Evolutionary conservation across 257 asterid genomes (phyloP), one percentile per base, ranked within the genome.

Genomic region (Solanum megistacrolobum): DNA sequence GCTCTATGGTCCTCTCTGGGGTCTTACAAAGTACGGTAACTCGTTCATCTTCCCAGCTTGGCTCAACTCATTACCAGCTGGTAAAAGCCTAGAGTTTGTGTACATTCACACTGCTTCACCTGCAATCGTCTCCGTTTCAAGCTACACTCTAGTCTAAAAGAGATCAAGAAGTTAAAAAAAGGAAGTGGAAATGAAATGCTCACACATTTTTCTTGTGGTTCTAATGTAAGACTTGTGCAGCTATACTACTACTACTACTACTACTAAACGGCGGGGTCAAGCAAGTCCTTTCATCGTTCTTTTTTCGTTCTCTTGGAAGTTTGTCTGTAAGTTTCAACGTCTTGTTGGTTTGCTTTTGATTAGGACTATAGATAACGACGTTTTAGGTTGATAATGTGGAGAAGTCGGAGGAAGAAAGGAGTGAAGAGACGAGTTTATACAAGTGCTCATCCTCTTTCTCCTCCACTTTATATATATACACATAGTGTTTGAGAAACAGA

Each of bases 1-100:
- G 90, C 98, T 97, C 84, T 95, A 93, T 25, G 99, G 99, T 43
- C 99, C 99, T 87, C 83, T 96, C 7, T 96, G 99, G 99, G 99
- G 99, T 76, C 98, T 97, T 5, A 93, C 93, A 46, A 95, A 94
- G 87, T 88, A 91, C 6, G 98, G 98, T 8, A 87, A 92, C 87
- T 92, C 97, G 16, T 97, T 92, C 93, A 87, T 83, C 9, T 94
- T 96, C 88, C 99, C 99, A n/a, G 23, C 98, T 74, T 97, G 99
- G 99, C 85, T 91, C 85, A 94, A 92, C 92, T 88, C 92, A 34
- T 88, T 97, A 91, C 87, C 92, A 34, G 94, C 99, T 78, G 99
- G 99, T 27, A 95, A 96, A 89, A 95, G 98, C 94, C 91, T 96
- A 0, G 96, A 96, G 91, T 97, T 97, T 84, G 98, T 97, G 72